These are phyloP conservation scores for Diaporthe velutina DNA, from an alignment of 2,329 filamentous ascomycete species.

Conservation along the genomic window DNA sequence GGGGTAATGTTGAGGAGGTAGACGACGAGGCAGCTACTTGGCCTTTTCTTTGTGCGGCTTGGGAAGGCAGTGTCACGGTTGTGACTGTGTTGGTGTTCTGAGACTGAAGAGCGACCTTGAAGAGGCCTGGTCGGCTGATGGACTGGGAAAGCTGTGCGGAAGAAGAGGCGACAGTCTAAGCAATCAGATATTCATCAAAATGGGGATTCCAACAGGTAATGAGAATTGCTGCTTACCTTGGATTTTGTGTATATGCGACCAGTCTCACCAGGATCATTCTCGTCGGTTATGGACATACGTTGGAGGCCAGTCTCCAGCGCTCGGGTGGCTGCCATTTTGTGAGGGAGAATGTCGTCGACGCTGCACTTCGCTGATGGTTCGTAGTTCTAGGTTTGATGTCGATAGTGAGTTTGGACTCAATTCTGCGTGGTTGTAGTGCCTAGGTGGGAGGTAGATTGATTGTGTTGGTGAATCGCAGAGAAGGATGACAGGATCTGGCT, in stretches of 20 bases:
- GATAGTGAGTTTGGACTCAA: not conserved
- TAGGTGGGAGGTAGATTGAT: not conserved
- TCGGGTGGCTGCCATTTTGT: constrained; percentile 74
- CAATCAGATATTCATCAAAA: constrained; percentile 49
- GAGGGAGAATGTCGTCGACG: not conserved
- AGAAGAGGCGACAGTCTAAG: constrained; percentile 54
- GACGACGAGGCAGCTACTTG: constrained; percentile 43
- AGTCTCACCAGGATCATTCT: constrained; percentile 76
- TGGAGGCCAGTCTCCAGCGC: constrained; percentile 90
- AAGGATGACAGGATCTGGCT: not conserved
- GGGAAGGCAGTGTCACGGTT: constrained; percentile 76
- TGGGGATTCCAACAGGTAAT: not conserved
- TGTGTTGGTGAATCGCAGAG: not conserved
- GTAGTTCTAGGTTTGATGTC: not conserved
- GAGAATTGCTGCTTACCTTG: constrained; percentile 70
- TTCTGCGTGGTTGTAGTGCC: not conserved
- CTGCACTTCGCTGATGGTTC: constrained; percentile 11
- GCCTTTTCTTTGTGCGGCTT: constrained; percentile 70
- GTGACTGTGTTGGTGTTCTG: constrained; percentile 75
- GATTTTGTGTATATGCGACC: constrained; percentile 74
- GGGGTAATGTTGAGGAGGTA: constrained; percentile 38
- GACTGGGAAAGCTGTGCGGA: constrained; percentile 63
- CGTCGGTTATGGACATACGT: constrained; percentile 89
- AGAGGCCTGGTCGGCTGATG: constrained; percentile 80
- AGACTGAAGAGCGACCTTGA: constrained; percentile 87